Conservation (phyloP, 495 filamentous ascomycete genomes). For the Apodospora peruviana region DNA sequence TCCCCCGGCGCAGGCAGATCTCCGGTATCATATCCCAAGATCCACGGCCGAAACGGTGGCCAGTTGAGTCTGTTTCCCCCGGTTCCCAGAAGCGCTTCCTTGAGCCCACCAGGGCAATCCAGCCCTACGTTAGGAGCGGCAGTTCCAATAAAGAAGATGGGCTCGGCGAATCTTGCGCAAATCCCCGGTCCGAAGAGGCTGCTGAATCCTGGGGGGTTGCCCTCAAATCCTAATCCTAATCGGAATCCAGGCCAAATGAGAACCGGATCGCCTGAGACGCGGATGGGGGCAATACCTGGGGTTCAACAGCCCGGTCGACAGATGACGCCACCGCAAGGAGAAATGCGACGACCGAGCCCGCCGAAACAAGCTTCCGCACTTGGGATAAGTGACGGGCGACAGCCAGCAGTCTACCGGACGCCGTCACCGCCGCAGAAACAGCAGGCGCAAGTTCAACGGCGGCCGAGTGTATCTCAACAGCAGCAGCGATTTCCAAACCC, state of each 20-base stretch:
- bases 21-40: conserved; percentile 40
- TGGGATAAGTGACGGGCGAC: too few relatives aligned
- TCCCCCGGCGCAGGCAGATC: conserved; percentile 25
- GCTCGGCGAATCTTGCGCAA: background rate
- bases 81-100: conserved; percentile 25
- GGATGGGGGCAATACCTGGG: background rate
- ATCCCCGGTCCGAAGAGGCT: conserved; percentile 3
- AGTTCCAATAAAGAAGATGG: background rate
- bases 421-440: conserved; percentile 2
- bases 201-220: conserved; percentile 7
- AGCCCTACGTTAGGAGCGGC: conserved; percentile 22
- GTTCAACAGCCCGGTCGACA: conserved; percentile 6
- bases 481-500: conserved; percentile 5
- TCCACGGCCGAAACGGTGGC: conserved; percentile 14
- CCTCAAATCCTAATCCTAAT: conserved; percentile 12
- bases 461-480: too few relatives aligned
- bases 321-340: conserved; percentile 3
- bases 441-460: conserved; percentile 4
- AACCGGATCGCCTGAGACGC: conserved; percentile 24
- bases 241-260: conserved; percentile 18
- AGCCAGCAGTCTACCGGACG: too few relatives aligned
- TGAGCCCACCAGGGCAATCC: conserved; percentile 23
- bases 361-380: too few relatives aligned
- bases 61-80: conserved; percentile 24
- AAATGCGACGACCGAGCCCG: background rate